These are phyloP conservation scores for Chrysanthemum makinoi DNA, from an alignment of 129 eudicot genomes.

Conservation along the genomic window DNA sequence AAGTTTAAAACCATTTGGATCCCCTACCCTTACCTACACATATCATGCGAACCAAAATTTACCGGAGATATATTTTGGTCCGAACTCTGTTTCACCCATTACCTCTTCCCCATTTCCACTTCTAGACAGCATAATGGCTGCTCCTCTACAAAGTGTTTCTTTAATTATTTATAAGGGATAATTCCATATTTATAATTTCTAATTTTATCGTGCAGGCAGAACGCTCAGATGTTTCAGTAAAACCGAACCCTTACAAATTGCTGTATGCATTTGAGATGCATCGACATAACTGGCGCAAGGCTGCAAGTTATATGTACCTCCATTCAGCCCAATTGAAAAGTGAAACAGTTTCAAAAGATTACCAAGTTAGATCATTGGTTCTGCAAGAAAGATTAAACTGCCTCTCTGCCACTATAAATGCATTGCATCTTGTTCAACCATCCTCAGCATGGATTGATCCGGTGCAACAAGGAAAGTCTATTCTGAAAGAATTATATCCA, in stretches of 20 bases:
- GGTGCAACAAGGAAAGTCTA: conserved; percentile 40
- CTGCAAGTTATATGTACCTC: conserved; percentile 76
- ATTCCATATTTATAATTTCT: neutral
- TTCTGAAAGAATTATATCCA: conserved; percentile 50
- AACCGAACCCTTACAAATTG: conserved; percentile 82
- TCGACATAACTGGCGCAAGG: conserved; percentile 93
- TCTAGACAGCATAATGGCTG: neutral
- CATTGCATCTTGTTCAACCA: conserved; percentile 85
- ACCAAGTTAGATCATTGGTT: conserved; percentile 49
- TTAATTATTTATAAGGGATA: neutral
- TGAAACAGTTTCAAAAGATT: conserved; percentile 62
- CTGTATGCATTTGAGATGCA: conserved; percentile 90
- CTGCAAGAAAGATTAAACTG: conserved; percentile 90
- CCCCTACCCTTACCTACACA: too few relatives aligned
- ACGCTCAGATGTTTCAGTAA: conserved; percentile 74
- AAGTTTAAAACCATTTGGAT: too few relatives aligned
- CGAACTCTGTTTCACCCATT: neutral
- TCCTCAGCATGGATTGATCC: conserved; percentile 86
- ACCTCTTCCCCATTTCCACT: neutral
- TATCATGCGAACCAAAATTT: too few relatives aligned
- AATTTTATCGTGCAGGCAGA: conserved; percentile 57
- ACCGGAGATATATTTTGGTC: too few relatives aligned
- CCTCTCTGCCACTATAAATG: conserved; percentile 90
- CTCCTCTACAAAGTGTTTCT: neutral
- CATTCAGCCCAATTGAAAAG: conserved; percentile 61